phyloP scores from a whole-genome alignment of 2,329 filamentous ascomycete genomes.

The Monosporascus sp. region DNA sequence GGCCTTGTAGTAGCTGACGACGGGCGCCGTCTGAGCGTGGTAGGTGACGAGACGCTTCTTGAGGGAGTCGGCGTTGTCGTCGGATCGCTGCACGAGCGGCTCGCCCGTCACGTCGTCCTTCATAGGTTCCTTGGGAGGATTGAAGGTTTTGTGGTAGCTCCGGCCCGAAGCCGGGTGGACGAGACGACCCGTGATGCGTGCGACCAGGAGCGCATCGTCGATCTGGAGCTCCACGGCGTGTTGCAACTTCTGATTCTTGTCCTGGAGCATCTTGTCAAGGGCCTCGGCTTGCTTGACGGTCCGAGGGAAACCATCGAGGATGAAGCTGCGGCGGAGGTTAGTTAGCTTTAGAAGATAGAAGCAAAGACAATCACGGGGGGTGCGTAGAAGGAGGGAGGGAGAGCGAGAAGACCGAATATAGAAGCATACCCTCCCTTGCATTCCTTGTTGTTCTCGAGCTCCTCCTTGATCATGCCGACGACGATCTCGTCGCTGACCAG shows the following conservation, averaged over 20 bases:
- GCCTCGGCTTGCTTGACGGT: conserved; percentile 93
- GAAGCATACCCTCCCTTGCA: conserved; percentile 85
- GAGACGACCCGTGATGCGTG: conserved; percentile 92
- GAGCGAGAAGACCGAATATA: conserved; percentile 5
- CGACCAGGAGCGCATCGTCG: conserved; percentile 87
- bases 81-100: conserved; percentile 89
- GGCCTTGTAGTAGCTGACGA: conserved; percentile 94
- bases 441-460: conserved; percentile 89
- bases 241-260: conserved; percentile 77
- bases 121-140: conserved; percentile 91
- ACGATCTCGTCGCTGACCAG: conserved; percentile 98
- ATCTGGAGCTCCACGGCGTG: conserved; percentile 97
- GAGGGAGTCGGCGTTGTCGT: conserved; percentile 93
- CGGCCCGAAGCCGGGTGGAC: conserved; percentile 94
- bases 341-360: conserved; percentile 9
- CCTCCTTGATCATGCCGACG: conserved; percentile 98
- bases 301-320: conserved; percentile 96
- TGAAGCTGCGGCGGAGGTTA: conserved; percentile 63
- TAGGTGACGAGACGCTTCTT: conserved; percentile 94
- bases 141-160: conserved; percentile 98
- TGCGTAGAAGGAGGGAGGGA: too few species aligned
- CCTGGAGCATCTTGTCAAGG: conserved; percentile 83
- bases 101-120: conserved; percentile 96
- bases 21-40: conserved; percentile 87
- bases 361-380: background rate